Evolutionary conservation across 139 green algal species (phyloP), one percentile per base, ranked within the genome.

Genomic region (Volvox africanus): DNA sequence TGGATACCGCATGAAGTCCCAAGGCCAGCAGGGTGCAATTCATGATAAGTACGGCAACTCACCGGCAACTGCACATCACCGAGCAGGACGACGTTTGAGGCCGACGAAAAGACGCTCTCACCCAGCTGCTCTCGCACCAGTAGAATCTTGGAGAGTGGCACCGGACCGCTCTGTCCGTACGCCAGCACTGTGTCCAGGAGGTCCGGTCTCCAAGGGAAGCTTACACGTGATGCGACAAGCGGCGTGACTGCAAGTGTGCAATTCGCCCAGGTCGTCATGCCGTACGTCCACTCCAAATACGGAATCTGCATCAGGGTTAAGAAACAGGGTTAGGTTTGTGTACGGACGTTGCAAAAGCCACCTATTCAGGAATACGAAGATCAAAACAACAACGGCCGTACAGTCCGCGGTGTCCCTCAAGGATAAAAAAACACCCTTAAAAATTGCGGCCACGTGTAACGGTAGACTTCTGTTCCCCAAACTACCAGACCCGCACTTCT

Each of bases 261-360:
- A 37, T 88, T 61, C 14, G 24, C 44, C 83, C 83, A 88, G 24
- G 21, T 17, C 24, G 37, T 80, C 6, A 55, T 44, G 35, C 83
- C 83, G 83, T 80, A 68, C 67, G 6, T 12, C 83, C 83, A 88
- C 22, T 88, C 67, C 67, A 33, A 88, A 24, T 68, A 80, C 67
- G 83, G 83, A 26, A 88, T n/a, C 83, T 88, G 83, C 65, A 73
- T 73, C 17, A 69, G 19, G 11, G 2, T 50, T 30, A 82, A 36
- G 24, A 32, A 82, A 5, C 76, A 30, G 65, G 12, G 65, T 69
- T 26, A 17, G 19, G 19, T 12, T 9, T 73, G 5, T 73, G 11
- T 9, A 73, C 9, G 44, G 44, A 55, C 44, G 5, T 55, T 55
- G 44, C 44, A 55, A 55, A 55, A 55, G 44, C 44, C 44, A 55